Evolutionary conservation across 306 rosid species (phyloP).

Genomic region (Prunus dulcis): DNA sequence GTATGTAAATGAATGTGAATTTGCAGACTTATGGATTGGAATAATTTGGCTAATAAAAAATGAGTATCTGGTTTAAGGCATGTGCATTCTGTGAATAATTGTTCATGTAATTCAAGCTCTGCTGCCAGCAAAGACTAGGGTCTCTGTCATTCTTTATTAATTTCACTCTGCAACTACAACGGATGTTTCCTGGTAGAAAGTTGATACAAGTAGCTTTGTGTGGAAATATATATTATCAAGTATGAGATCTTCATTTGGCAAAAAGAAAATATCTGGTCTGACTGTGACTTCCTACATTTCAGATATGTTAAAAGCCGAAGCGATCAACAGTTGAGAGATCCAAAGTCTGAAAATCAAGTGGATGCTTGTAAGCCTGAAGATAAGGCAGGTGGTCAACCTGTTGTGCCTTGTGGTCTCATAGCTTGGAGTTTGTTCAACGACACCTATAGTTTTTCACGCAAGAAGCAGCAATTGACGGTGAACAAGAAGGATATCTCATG

Average conservation of each 20-base stretch:
- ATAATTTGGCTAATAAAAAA: neutral
- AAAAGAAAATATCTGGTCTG: neutral
- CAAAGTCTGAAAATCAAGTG: conserved; percentile 12
- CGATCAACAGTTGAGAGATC: conserved; percentile 67
- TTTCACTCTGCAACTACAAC: neutral
- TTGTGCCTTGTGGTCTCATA: conserved; percentile 94
- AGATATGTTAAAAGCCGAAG: conserved; percentile 97
- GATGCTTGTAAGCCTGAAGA: conserved; percentile 71
- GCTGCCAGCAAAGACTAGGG: neutral
- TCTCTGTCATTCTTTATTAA: neutral
- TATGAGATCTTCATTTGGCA: neutral
- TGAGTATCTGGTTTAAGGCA: conserved; percentile 2
- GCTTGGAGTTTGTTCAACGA: conserved; percentile 99
- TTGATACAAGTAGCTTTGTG: neutral
- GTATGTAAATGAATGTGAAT: neutral
- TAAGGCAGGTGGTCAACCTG: conserved; percentile 22
- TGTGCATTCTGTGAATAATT: neutral
- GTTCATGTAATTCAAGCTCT: neutral
- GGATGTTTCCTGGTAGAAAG: neutral
- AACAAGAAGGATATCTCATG: conserved; percentile 80
- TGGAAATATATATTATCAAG: neutral
- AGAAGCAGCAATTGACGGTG: conserved; percentile 32
- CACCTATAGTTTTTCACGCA: conserved; percentile 62
- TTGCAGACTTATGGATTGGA: neutral
- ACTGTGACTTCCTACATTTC: conserved; percentile 13